Evolutionary conservation across 495 filamentous ascomycete species (phyloP), one percentile per base, ranked within the genome.

Genomic region (Letharia lupina): DNA sequence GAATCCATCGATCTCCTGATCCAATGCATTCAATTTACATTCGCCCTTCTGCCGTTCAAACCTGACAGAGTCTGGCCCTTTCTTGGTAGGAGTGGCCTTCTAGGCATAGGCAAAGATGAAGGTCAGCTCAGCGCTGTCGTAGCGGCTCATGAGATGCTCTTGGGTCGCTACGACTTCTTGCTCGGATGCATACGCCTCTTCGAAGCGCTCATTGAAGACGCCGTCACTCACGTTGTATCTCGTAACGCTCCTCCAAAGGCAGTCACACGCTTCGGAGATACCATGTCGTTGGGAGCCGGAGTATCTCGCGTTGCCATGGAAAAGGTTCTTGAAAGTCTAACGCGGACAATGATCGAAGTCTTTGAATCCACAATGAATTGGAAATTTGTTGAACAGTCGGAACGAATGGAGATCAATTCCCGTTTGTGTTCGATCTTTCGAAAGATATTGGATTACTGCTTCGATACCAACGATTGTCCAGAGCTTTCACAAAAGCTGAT

Each of bases 31-130:
- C 88, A 90, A 50, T 97, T 98, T 67, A 81, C 93, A 18, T 80
- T 87, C 65, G 85, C 84, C 28, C 75, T 94, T 13, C 73, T 91
- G 6, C 77, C 80, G 9, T 76, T 95, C n/a, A 78, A 87, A 37
- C 93, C 93, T 6, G 86, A 85, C 56, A 79, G 93, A 65, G 86
- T 96, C 3, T 98, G 93, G 93, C 89, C 91, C 6, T 91, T 93
- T 71, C 84, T 98, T 71, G 83, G 88, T 8, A 82, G 90, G 60
- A 95, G 89, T 73, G 81, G 81, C 52, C 81, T 98, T 35, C 80
- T 97, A 58, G 88, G 87, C 45, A 81, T 83, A 39, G 84, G 89
- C 71, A 84, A 88, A 4, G 84, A 85, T 68, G 88, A 88, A 16
- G 89, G 91, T 16, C 82, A 86, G 58, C 81, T 98, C 66, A 80